Conservation (phyloP, 306 rosid species). For the Quercus wislizeni region DNA sequence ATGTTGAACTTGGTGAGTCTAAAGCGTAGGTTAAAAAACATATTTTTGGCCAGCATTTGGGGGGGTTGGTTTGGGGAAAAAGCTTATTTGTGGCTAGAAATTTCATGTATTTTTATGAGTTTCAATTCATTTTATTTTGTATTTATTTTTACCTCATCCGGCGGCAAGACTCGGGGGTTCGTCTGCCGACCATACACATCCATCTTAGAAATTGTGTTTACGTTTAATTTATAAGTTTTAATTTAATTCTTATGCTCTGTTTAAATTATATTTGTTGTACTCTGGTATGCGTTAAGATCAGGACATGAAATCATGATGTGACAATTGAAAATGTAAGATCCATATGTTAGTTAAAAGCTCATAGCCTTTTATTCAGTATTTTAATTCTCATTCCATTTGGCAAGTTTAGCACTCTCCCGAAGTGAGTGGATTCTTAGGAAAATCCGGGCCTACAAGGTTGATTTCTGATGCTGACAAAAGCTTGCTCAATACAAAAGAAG, state of each 20-base stretch:
- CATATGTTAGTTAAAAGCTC: not conserved
- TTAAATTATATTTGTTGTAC: not conserved
- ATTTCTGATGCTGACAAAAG: too few relatives aligned
- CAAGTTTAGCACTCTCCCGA: not conserved
- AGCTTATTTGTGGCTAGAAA: not conserved
- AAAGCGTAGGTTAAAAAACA: conserved; percentile 34
- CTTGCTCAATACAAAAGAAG: too few relatives aligned
- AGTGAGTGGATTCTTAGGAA: too few relatives aligned
- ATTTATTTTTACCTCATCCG: conserved; percentile 19
- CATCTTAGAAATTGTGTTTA: conserved; percentile 19
- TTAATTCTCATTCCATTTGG: not conserved
- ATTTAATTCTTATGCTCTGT: not conserved
- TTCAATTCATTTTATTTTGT: not conserved
- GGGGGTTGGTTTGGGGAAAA: not conserved
- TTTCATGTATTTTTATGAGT: conserved; percentile 11
- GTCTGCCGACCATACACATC: conserved; percentile 28
- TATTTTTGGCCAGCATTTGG: not conserved
- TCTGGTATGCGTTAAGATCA: not conserved
- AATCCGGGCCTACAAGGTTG: too few relatives aligned
- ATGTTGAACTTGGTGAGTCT: conserved; percentile 63
- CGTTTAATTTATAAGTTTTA: not conserved
- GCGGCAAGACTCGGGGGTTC: conserved; percentile 19
- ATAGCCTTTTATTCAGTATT: not conserved
- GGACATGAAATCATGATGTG: not conserved
- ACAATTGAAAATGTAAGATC: conserved; percentile 1